Conservation (phyloP, 257 asterid genomes). For the Handroanthus guayacan region DNA sequence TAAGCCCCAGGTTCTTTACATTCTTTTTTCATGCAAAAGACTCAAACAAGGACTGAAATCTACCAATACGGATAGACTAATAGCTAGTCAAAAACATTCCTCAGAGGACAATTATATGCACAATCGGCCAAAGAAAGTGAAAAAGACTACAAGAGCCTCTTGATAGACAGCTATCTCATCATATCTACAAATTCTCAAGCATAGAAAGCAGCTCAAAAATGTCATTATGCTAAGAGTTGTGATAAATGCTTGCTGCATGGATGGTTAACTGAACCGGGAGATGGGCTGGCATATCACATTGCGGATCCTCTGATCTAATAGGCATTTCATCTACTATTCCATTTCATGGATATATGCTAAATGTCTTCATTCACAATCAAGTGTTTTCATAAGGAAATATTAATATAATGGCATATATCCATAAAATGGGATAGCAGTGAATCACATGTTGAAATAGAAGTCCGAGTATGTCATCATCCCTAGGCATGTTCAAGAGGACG, state of each 20-base stretch:
- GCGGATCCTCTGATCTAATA: background rate
- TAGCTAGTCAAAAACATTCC: background rate
- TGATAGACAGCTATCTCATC: slow-evolving; percentile 34
- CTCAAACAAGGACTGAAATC: background rate
- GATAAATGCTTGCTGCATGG: background rate
- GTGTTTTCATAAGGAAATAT: too few species aligned
- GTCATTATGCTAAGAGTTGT: slow-evolving; percentile 12
- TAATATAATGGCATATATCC: too few species aligned
- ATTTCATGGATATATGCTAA: background rate
- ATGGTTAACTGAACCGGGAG: background rate
- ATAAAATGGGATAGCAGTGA: too few species aligned
- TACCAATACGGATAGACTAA: background rate
- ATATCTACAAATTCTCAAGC: slow-evolving; percentile 46
- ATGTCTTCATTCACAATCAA: too few species aligned
- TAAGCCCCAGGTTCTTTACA: too few species aligned
- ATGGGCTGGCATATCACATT: background rate
- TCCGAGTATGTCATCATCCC: background rate
- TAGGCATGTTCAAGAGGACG: slow-evolving; percentile 38
- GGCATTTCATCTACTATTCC: background rate
- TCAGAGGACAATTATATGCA: background rate
- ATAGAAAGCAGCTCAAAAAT: slow-evolving; percentile 42
- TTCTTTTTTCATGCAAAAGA: too few species aligned
- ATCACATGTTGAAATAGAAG: too few species aligned
- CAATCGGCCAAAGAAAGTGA: background rate
- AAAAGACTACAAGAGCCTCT: slow-evolving; percentile 13